Base-by-base conservation (phyloP, 163 green algal genomes). In the Scenedesmus sp. region DNA sequence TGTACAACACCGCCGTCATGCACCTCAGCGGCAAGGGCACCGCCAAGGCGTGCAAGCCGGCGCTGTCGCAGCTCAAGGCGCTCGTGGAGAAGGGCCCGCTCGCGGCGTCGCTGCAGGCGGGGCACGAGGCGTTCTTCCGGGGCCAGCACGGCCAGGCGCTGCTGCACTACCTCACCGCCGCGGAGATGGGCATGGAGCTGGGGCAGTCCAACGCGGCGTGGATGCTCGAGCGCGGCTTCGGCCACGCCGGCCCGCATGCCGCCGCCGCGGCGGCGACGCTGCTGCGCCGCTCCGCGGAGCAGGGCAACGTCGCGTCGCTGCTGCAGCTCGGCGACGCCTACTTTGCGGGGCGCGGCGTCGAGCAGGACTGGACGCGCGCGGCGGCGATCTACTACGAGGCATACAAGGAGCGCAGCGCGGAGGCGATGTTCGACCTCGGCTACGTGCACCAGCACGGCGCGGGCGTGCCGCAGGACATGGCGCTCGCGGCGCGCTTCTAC, bases 361-460 rank as follows among this genome's bases (percentile, higher is more conserved):
- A 81, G 31, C 74, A 85, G 82, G 87, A 95, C 75, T 92, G 88
- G 83, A 63, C 84, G 28, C 84, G 84, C 14, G 78, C 88, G 0
- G 78, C 85, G 5, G 92, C 90, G 5, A 85, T 94, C 17, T 97
- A 96, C 73, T 87, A 89, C 51, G 83, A 91, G 47, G 88, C 86
- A 0, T 88, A 87, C 60, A 79, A 87, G 58, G 82, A 91, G 34
- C 77, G 89, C 22, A 91, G 70, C 24, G 53, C 90, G 22, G 89
- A 96, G 82, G 93, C 94, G 18, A 92, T 97, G 82, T 98, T 98
- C 88, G 97, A 98, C 86, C 83, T 99, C n/a, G 96, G 94, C 5
- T 95, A 89, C 80, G 95, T 97, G 92, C 92, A 99, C 79, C 86
- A 98, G 87, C 93, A 89, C 75, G 95, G 95, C 6, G 86, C 89